Percentiles rank a stretch among this genome's conserved stretches.
Conservation (phyloP, 768 basidiomycete species). For the Tulasnella sp. region DNA sequence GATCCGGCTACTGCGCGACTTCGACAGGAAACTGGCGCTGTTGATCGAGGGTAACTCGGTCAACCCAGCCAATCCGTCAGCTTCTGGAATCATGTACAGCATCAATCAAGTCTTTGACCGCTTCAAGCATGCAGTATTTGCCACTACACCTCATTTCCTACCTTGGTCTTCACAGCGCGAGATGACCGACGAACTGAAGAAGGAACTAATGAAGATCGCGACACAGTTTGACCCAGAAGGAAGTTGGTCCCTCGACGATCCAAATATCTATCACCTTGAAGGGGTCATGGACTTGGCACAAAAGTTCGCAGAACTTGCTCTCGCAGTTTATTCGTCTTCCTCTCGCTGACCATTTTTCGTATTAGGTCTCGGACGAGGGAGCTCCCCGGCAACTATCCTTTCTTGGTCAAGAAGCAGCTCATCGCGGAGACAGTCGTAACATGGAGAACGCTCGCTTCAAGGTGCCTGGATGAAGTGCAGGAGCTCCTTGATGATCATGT, state of each 20-base stretch:
- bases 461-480: constrained; percentile 1
- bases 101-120: background rate
- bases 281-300: constrained; percentile 17
- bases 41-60: constrained; percentile 43
- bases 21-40: constrained; percentile 35
- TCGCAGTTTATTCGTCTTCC: no score
- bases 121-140: background rate
- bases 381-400: constrained; percentile 52
- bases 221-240: background rate
- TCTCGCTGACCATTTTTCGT: no score
- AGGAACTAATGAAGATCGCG: background rate
- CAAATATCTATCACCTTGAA: constrained; percentile 21
- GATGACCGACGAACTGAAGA: background rate
- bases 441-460: background rate
- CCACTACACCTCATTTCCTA: background rate
- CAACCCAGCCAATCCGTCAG: background rate
- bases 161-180: constrained; percentile 19
- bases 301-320: constrained; percentile 5
- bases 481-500: background rate
- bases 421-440: background rate
- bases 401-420: constrained; percentile 36
- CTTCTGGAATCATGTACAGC: background rate
- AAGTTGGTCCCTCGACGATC: constrained; percentile 28
- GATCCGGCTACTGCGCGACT: constrained; percentile 36
- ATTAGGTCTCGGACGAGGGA: constrained; percentile 60